phyloP scores from a whole-genome alignment of 805 yeast species.

The Jamesozyma rosinii region DNA sequence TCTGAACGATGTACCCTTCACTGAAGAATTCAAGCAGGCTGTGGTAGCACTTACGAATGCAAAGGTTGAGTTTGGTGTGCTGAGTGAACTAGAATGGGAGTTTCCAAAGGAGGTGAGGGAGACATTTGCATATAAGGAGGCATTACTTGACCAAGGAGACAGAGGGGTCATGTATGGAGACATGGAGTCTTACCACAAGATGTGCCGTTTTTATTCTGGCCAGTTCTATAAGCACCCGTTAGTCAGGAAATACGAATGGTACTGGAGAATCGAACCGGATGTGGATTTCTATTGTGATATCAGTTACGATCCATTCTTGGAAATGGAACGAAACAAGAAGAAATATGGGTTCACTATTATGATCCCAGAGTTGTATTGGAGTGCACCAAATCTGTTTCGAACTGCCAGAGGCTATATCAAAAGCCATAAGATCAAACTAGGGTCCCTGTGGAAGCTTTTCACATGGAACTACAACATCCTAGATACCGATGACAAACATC shows the following conservation, averaged over 20 bases:
- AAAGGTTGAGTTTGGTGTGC: slow-evolving; percentile 60
- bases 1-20: slow-evolving; percentile 71
- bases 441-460: slow-evolving; percentile 63
- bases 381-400: slow-evolving; percentile 74
- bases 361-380: slow-evolving; percentile 67
- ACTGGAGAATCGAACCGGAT: slow-evolving; percentile 96
- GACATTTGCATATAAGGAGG: slow-evolving; percentile 40
- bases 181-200: slow-evolving; percentile 75
- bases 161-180: slow-evolving; percentile 77
- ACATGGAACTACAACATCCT: slow-evolving; percentile 35
- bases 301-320: slow-evolving; percentile 85
- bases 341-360: slow-evolving; percentile 79
- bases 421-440: slow-evolving; percentile 38
- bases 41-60: slow-evolving; percentile 49
- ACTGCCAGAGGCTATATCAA: slow-evolving; percentile 57
- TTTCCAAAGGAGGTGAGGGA: slow-evolving; percentile 69
- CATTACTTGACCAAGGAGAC: slow-evolving; percentile 69
- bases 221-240: slow-evolving; percentile 71
- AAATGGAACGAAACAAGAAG: slow-evolving; percentile 62
- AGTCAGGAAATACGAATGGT: slow-evolving; percentile 70
- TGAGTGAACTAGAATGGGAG: slow-evolving; percentile 57
- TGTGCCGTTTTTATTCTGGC: slow-evolving; percentile 89
- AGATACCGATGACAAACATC: slow-evolving; percentile 29
- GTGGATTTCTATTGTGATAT: slow-evolving; percentile 85
- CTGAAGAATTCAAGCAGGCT: slow-evolving; percentile 48